phyloP scores from a whole-genome alignment of 1,284 basidiomycete species.

The Phellopilus nigrolimitatus region DNA sequence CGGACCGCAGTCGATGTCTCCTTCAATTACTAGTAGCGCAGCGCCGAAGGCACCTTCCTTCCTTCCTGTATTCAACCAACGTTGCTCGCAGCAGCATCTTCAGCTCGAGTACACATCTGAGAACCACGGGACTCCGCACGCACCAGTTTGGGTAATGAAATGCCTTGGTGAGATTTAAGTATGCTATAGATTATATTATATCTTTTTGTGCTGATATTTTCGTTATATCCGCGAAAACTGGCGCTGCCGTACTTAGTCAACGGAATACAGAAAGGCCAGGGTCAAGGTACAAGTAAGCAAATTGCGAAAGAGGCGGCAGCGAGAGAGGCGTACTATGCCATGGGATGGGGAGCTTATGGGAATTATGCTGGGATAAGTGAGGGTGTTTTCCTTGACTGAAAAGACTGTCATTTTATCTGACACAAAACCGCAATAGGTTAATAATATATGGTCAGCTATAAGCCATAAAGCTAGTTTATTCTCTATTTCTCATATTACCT shows the following conservation, averaged over 20 bases:
- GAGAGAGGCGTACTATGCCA: slow-evolving; percentile 21
- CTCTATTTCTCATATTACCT: too few species aligned
- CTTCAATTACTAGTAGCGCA: slow-evolving; percentile 23
- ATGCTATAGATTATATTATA: too few species aligned
- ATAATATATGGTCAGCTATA: too few species aligned
- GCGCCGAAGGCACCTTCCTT: slow-evolving; percentile 47
- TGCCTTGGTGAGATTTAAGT: slow-evolving; percentile 49
- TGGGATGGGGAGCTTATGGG: slow-evolving; percentile 18
- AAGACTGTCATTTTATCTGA: background rate
- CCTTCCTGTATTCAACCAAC: slow-evolving; percentile 63
- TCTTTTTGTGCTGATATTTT: background rate
- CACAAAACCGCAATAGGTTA: background rate
- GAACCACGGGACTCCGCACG: slow-evolving; percentile 59
- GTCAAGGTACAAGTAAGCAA: slow-evolving; percentile 24
- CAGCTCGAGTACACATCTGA: slow-evolving; percentile 53
- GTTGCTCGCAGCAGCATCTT: slow-evolving; percentile 57
- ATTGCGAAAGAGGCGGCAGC: slow-evolving; percentile 27
- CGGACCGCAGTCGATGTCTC: background rate
- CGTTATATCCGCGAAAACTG: background rate
- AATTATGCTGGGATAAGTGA: background rate
- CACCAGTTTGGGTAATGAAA: slow-evolving; percentile 57
- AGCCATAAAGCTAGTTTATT: too few species aligned
- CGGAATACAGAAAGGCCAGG: slow-evolving; percentile 22
- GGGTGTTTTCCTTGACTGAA: background rate
- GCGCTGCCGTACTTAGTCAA: slow-evolving; percentile 21